Percentiles rank a stretch among this genome's conserved stretches.
Evolutionary conservation across 2,329 filamentous ascomycete genomes (phyloP).

Genomic region (Coniochaeta prunicola): DNA sequence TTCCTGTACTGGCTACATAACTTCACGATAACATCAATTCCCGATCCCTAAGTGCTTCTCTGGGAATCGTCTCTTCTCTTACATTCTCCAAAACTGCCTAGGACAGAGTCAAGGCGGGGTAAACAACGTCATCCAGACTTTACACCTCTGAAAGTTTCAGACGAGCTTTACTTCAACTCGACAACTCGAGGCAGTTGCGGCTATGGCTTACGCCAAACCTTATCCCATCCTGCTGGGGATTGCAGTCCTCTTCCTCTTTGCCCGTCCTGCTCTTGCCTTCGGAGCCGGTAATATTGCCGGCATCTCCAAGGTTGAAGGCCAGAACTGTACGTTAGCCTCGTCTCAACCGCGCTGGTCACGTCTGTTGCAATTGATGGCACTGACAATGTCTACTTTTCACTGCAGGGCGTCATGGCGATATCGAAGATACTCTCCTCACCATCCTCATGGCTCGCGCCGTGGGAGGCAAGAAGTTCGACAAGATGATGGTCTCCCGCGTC

Average conservation of each 20-base stretch:
- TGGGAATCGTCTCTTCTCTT: not conserved
- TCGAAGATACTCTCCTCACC: slow-evolving; percentile 80
- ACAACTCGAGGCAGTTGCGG: slow-evolving; percentile 8
- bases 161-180: not conserved
- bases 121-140: not conserved
- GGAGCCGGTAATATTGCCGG: slow-evolving; percentile 85
- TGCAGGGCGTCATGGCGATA: slow-evolving; percentile 76
- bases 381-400: not conserved
- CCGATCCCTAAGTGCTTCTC: not conserved
- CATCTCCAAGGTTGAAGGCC: slow-evolving; percentile 71
- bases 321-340: slow-evolving; percentile 56
- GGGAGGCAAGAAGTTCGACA: slow-evolving; percentile 74
- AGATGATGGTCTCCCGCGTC: slow-evolving; percentile 78
- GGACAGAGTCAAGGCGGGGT: not conserved
- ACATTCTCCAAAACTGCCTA: not conserved
- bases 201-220: slow-evolving; percentile 42
- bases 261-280: slow-evolving; percentile 66
- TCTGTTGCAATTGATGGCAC: not conserved
- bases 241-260: slow-evolving; percentile 58
- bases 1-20: not conserved
- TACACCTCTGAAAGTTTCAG: not conserved
- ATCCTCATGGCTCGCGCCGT: slow-evolving; percentile 56
- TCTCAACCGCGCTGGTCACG: slow-evolving; percentile 1
- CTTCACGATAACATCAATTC: not conserved
- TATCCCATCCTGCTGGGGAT: slow-evolving; percentile 46